Percentiles rank a stretch among this genome's conserved stretches.
phyloP scores from a whole-genome alignment of 2,329 filamentous ascomycete species.

The Hypoxylon sp. region DNA sequence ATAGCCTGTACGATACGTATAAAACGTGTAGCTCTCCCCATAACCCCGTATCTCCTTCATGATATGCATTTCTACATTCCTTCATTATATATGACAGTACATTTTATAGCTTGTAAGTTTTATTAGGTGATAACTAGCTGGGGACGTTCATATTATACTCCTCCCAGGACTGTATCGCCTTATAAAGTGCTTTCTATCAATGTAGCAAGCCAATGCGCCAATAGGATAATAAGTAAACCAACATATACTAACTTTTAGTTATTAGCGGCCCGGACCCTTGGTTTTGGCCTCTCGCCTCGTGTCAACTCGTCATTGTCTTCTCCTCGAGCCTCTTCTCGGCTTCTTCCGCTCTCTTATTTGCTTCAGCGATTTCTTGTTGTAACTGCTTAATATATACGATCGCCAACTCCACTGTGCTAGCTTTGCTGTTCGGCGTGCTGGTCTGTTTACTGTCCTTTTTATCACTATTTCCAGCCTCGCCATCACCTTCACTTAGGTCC shows the following conservation, averaged over 20 bases:
- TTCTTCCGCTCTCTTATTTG: slow-evolving; percentile 73
- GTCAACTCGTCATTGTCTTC: slow-evolving; percentile 38
- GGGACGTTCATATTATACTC: slow-evolving; percentile 34
- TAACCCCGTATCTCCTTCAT: slow-evolving; percentile 8
- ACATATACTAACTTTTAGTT: slow-evolving; percentile 27
- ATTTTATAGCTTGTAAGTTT: slow-evolving; percentile 20
- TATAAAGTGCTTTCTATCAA: slow-evolving; percentile 17
- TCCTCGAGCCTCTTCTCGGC: slow-evolving; percentile 74
- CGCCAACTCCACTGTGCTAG: slow-evolving; percentile 96
- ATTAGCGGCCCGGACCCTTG: slow-evolving; percentile 5
- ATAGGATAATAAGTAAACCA: slow-evolving; percentile 18
- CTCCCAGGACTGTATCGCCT: slow-evolving; percentile 19
- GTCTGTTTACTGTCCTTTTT: slow-evolving; percentile 61
- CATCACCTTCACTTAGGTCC: slow-evolving; percentile 62
- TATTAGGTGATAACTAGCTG: slow-evolving; percentile 33
- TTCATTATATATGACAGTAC: slow-evolving; percentile 21
- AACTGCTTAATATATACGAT: slow-evolving; percentile 95
- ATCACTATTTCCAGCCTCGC: slow-evolving; percentile 60
- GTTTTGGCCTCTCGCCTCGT: slow-evolving; percentile 13
- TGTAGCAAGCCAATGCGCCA: slow-evolving; percentile 25
- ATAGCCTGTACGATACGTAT: background rate
- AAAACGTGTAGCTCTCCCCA: slow-evolving; percentile 1
- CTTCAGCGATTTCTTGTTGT: slow-evolving; percentile 78
- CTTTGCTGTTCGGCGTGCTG: slow-evolving; percentile 85
- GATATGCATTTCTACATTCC: slow-evolving; percentile 9